Evolutionary conservation across 2,329 filamentous ascomycete species (phyloP), one percentile per base, ranked within the genome.

Genomic region (Cytospora schulzeri): DNA sequence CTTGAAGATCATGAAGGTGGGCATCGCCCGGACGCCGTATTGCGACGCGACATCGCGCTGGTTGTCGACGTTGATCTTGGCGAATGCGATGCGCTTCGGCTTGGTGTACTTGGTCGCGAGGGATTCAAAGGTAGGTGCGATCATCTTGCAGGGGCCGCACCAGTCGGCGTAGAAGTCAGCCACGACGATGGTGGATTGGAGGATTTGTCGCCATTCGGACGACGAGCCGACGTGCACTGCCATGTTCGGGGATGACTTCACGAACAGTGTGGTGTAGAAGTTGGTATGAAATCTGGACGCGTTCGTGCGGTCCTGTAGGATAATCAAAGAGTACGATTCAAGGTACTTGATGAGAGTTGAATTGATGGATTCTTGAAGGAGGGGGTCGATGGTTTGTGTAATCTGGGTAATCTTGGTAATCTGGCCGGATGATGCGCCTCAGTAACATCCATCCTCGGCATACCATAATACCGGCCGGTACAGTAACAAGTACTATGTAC

Each of bases 91-190:
- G 74, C 88, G 88, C 73, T 90, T 89, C 19, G 92, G 89, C 69
- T 92, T 88, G 57, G 92, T 88, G 73, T 95, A 87, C 75, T 94
- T 90, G 65, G 84, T 83, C 56, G 93, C 87, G 65, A 98, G 88
- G 71, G 89, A 87, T 74, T 97, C 92, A 77, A 96, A 98, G 64
- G 91, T 86, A 24, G 94, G 94, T 57, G 91, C 91, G 69, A 98
- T 96, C 75, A 90, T 86, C 80, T 96, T 96, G 85, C 93, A 97
- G 73, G 94, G 93, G 63, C 90, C 91, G 77, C 93, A 98, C 91
- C 92, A 97, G 79, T 96, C 91, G 76, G 94, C 94, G 74, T 95
- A 96, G 83, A 97, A 98, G 80, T 98, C 95, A 71, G 92, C 87
- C 67, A 99, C 85, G 67, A 97, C 86, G 71, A 86, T 87, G 63